These are phyloP conservation scores for Leccinum ochraceum DNA, from an alignment of 768 basidiomycete genomes.

Conservation along the genomic window DNA sequence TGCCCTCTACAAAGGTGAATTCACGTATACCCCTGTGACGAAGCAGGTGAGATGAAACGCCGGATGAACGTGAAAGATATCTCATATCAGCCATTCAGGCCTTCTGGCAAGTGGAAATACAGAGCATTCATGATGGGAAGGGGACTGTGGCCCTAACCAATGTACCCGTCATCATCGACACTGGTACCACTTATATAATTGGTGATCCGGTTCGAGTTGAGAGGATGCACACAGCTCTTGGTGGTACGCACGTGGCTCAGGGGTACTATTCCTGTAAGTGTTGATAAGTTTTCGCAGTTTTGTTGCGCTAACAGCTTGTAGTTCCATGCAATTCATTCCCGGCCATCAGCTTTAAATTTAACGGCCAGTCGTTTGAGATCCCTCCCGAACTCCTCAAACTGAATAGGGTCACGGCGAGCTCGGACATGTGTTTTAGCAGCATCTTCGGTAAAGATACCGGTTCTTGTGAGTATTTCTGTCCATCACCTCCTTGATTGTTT, in stretches of 20 bases:
- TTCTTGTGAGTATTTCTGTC: background rate
- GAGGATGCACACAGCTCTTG: background rate
- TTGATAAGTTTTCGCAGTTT: background rate
- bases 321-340: background rate
- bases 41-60: background rate
- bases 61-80: background rate
- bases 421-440: background rate
- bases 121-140: background rate
- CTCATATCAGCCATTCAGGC: background rate
- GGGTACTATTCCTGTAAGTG: background rate
- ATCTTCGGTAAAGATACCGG: background rate
- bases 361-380: background rate
- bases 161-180: background rate
- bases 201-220: background rate
- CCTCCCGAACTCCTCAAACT: background rate
- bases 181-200: background rate
- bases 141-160: background rate
- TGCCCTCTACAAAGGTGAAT: background rate
- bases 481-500: background rate
- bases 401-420: background rate
- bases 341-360: background rate
- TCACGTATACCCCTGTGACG: background rate
- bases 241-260: background rate
- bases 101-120: background rate
- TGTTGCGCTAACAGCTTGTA: background rate